phyloP scores from a whole-genome alignment of 257 asterid genomes.

The Solanum peruvianum region DNA sequence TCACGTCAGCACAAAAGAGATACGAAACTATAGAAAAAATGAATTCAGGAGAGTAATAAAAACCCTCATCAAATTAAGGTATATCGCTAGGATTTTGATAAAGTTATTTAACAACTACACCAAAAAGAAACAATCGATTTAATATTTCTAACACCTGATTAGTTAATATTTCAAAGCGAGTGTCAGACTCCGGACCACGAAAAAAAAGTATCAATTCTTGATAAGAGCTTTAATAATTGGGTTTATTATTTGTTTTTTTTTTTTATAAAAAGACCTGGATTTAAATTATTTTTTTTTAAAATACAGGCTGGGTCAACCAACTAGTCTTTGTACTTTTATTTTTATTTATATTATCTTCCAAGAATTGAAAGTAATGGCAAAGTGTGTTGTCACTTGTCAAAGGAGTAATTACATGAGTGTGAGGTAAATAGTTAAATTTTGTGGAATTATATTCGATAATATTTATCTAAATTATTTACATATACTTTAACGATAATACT shows the following conservation, averaged over 20 bases:
- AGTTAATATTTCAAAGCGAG: too few relatives aligned
- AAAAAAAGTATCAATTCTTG: neutral
- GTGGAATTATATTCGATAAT: neutral
- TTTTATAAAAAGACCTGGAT: neutral
- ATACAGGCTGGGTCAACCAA: neutral
- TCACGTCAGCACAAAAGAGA: neutral
- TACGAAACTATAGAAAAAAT: too few relatives aligned
- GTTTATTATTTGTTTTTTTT: neutral
- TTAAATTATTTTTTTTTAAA: neutral
- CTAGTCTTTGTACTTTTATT: neutral
- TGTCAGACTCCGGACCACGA: too few relatives aligned
- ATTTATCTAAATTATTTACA: neutral
- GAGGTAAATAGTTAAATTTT: neutral
- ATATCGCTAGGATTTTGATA: too few relatives aligned
- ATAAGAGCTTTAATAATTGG: neutral
- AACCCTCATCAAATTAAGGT: fast-evolving
- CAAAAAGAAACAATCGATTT: neutral
- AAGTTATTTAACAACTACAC: neutral
- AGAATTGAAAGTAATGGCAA: neutral
- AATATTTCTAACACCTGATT: neutral
- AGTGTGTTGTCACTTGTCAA: neutral
- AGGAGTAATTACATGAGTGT: neutral
- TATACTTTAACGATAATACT: neutral
- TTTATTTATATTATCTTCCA: neutral
- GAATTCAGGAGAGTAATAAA: neutral